Conservation (phyloP, 176 grass and related monocot genomes). For the Melocanna baccifera region DNA sequence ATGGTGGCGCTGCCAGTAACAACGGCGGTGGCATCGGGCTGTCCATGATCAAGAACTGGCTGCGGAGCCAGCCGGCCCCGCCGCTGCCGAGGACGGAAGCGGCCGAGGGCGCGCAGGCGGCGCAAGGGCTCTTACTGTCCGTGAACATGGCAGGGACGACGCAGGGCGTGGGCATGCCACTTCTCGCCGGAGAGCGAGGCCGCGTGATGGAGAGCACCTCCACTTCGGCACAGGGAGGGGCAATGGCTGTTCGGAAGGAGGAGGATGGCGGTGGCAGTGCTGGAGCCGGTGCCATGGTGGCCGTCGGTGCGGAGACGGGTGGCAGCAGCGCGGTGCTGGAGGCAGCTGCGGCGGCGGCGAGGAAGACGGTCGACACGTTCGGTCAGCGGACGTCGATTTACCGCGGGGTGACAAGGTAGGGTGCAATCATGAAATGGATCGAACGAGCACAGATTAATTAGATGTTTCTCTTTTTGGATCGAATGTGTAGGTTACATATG, state of each 20-base stretch:
- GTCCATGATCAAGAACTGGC: conserved; percentile 94
- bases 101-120: neutral
- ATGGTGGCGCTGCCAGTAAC: neutral
- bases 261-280: conserved; percentile 13
- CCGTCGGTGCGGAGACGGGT: conserved; percentile 5
- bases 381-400: conserved; percentile 97
- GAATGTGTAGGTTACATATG: no score
- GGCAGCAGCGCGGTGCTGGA: conserved; percentile 7
- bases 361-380: conserved; percentile 82
- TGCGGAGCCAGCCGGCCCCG: conserved; percentile 64
- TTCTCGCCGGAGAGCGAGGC: conserved; percentile 28
- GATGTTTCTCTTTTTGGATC: neutral
- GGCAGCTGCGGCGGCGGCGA: no score
- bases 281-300: conserved; percentile 26
- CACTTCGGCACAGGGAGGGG: conserved; percentile 18
- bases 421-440: neutral
- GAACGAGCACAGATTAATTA: neutral
- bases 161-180: neutral
- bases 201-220: conserved; percentile 27
- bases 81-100: conserved; percentile 10
- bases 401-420: conserved; percentile 83
- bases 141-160: conserved; percentile 41
- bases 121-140: conserved; percentile 59
- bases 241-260: conserved; percentile 23
- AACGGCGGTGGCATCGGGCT: conserved; percentile 54